Evolutionary conservation across 805 yeast species (phyloP).

Genomic region (Candida ponderosae): DNA sequence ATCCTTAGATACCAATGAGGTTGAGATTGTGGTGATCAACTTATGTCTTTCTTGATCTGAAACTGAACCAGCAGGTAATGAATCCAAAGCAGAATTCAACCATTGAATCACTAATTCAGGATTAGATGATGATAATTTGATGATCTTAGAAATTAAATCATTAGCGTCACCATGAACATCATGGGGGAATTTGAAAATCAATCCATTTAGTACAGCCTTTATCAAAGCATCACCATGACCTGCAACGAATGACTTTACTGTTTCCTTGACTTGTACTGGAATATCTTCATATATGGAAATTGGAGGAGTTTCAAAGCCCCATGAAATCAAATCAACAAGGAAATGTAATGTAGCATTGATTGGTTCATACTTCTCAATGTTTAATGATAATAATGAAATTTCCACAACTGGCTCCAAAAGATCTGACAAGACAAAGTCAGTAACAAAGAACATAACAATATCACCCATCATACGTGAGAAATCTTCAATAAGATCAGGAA

Average conservation of each 20-base stretch:
- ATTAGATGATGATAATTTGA: constrained; percentile 39
- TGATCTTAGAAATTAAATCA: constrained; percentile 59
- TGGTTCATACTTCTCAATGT: constrained; percentile 63
- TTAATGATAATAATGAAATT: constrained; percentile 47
- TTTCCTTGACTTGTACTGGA: constrained; percentile 45
- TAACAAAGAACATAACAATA: constrained; percentile 66
- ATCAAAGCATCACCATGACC: constrained; percentile 50
- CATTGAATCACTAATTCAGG: constrained; percentile 38
- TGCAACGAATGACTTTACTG: constrained; percentile 38
- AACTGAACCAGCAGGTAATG: constrained; percentile 57
- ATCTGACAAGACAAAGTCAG: constrained; percentile 36
- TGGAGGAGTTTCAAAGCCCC: constrained; percentile 82
- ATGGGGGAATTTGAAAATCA: constrained; percentile 61
- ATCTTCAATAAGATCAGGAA: constrained; percentile 70
- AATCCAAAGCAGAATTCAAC: constrained; percentile 47
- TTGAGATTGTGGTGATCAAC: constrained; percentile 46
- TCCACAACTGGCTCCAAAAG: constrained; percentile 47
- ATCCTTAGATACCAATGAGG: constrained; percentile 60
- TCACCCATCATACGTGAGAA: constrained; percentile 77
- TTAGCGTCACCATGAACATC: constrained; percentile 70
- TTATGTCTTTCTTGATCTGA: constrained; percentile 62
- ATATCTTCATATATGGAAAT: constrained; percentile 54
- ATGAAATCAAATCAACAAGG: constrained; percentile 71
- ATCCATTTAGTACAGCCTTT: constrained; percentile 49
- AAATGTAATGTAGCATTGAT: constrained; percentile 64